phyloP scores from a whole-genome alignment of 2,329 filamentous ascomycete genomes.

The Exutisphaerella laricina region DNA sequence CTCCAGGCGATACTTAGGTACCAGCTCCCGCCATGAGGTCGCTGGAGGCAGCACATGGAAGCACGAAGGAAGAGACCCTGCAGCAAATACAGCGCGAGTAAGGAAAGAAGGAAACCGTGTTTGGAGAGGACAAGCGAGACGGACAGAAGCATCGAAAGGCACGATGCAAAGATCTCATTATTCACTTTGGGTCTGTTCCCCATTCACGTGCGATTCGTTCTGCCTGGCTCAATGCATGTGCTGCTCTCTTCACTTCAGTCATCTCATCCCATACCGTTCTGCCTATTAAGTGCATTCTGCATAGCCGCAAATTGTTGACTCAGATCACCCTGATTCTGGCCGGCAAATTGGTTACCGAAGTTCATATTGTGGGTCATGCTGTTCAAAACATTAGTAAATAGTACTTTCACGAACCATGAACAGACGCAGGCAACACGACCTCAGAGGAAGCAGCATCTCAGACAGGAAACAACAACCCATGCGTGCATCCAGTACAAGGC shows the following conservation, averaged over 20 bases:
- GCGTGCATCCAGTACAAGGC: background rate
- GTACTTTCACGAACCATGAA: background rate
- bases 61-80: background rate
- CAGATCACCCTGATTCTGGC: slow-evolving; percentile 15
- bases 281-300: slow-evolving; percentile 26
- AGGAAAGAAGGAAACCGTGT: too few species aligned
- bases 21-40: background rate
- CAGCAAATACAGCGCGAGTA: background rate
- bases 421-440: background rate
- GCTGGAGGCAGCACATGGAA: slow-evolving; percentile 1
- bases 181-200: too few species aligned
- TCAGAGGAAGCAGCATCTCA: background rate
- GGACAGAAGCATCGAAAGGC: too few species aligned
- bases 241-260: too few species aligned
- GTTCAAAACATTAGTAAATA: slow-evolving; percentile 1
- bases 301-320: slow-evolving; percentile 29
- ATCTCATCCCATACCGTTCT: slow-evolving; percentile 4
- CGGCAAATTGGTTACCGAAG: slow-evolving; percentile 14
- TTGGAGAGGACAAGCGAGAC: too few species aligned
- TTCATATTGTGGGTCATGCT: slow-evolving; percentile 22
- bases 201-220: too few species aligned
- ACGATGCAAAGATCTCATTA: too few species aligned
- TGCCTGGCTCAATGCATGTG: too few species aligned
- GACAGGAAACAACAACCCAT: too few species aligned
- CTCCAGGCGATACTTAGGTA: background rate